These are phyloP conservation scores for Fraxinus nigra DNA, from an alignment of 305 asterid genomes.

Conservation along the genomic window DNA sequence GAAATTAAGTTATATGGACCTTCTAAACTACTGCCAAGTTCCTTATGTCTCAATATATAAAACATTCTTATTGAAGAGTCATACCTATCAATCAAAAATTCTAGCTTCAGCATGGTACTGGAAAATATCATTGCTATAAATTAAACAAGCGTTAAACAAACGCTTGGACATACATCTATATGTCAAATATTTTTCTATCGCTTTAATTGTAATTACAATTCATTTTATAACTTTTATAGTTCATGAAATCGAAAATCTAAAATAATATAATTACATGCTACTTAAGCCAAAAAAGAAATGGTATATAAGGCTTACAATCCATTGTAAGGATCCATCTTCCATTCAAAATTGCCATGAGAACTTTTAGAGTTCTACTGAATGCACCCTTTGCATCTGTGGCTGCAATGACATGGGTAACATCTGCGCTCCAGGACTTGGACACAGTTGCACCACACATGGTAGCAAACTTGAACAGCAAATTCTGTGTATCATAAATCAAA, in stretches of 20 bases:
- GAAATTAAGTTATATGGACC: background rate
- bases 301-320: slow-evolving; percentile 60
- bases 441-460: slow-evolving; percentile 60
- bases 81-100: background rate
- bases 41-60: background rate
- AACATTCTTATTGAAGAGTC: background rate
- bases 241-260: background rate
- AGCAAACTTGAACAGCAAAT: slow-evolving; percentile 53
- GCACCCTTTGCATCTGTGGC: slow-evolving; percentile 79
- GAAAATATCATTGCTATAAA: background rate
- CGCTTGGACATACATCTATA: background rate
- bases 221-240: background rate
- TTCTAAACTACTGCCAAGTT: background rate
- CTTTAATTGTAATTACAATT: background rate
- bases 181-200: background rate
- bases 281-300: slow-evolving; percentile 1
- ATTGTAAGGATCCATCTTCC: slow-evolving; percentile 81
- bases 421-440: slow-evolving; percentile 66
- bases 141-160: background rate
- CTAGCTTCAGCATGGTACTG: background rate
- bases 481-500: slow-evolving; percentile 39
- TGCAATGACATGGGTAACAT: slow-evolving; percentile 82
- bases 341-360: slow-evolving; percentile 84
- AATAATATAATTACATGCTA: background rate
- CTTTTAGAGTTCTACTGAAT: slow-evolving; percentile 74